phyloP scores from a whole-genome alignment of 2,329 filamentous ascomycete genomes.

The Endocalyx cinctus region DNA sequence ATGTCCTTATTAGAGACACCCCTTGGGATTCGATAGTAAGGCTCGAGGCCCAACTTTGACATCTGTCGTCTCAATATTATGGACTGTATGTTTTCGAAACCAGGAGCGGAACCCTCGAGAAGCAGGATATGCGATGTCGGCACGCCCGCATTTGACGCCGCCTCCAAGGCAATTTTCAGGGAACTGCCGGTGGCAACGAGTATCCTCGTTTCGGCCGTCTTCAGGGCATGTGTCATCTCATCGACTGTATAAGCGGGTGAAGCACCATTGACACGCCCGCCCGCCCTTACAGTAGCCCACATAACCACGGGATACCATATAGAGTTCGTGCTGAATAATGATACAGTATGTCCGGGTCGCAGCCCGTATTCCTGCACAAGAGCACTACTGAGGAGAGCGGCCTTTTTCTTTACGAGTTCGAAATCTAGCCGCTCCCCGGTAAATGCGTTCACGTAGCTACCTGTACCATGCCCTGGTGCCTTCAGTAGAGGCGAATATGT shows the following conservation, averaged over 20 bases:
- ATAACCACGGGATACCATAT: slow-evolving; percentile 65
- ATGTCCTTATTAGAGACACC: slow-evolving; percentile 42
- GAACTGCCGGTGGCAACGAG: slow-evolving; percentile 21
- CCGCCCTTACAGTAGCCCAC: slow-evolving; percentile 42
- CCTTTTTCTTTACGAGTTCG: slow-evolving; percentile 51
- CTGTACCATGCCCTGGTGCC: slow-evolving; percentile 16
- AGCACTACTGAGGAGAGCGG: slow-evolving; percentile 56
- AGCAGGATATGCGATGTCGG: slow-evolving; percentile 39
- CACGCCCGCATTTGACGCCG: slow-evolving; percentile 36
- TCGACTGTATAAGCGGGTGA: slow-evolving; percentile 63
- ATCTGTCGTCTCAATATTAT: slow-evolving; percentile 37
- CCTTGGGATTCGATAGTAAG: slow-evolving; percentile 35
- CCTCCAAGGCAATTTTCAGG: slow-evolving; percentile 21
- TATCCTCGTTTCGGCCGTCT: slow-evolving; percentile 27
- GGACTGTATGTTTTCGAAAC: slow-evolving; percentile 31
- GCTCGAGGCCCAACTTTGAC: slow-evolving; percentile 40
- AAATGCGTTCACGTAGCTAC: slow-evolving; percentile 40
- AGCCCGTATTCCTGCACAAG: slow-evolving; percentile 53
- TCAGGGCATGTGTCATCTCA: slow-evolving; percentile 62
- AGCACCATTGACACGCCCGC: slow-evolving; percentile 51
- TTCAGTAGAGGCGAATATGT: slow-evolving; percentile 15
- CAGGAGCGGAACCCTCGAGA: slow-evolving; percentile 35
- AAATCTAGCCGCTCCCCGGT: slow-evolving; percentile 56
- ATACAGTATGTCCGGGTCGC: slow-evolving; percentile 49
- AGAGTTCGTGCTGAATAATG: slow-evolving; percentile 59